Evolutionary conservation across 2,329 filamentous ascomycete species (phyloP).

Genomic region (Epichloe baconii): DNA sequence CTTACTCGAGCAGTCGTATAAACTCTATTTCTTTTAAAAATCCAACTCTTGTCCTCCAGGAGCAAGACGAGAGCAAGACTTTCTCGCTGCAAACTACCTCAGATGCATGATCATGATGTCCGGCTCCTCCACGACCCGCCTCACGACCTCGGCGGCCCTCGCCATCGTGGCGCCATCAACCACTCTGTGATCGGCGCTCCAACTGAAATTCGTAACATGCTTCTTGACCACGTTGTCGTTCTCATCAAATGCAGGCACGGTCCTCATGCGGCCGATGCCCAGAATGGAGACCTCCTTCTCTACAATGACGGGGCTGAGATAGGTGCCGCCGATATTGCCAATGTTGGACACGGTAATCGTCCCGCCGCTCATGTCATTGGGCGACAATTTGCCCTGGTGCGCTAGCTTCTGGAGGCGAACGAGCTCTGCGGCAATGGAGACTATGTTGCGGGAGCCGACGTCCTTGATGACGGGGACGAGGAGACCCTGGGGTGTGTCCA

Average conservation of each 20-base stretch:
- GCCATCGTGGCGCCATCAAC: slow-evolving; percentile 94
- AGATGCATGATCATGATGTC: slow-evolving; percentile 78
- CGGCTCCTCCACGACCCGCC: slow-evolving; percentile 67
- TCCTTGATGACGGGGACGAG: slow-evolving; percentile 86
- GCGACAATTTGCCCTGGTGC: slow-evolving; percentile 57
- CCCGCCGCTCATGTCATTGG: slow-evolving; percentile 66
- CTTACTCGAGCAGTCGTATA: too few relatives aligned
- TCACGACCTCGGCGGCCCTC: slow-evolving; percentile 71
- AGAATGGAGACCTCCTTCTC: slow-evolving; percentile 85
- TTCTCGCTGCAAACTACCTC: slow-evolving; percentile 32
- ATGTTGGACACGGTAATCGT: slow-evolving; percentile 97
- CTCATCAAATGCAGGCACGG: slow-evolving; percentile 65
- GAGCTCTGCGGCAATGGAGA: slow-evolving; percentile 67
- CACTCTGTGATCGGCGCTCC: slow-evolving; percentile 90
- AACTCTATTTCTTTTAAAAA: too few relatives aligned
- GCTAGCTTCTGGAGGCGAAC: slow-evolving; percentile 60
- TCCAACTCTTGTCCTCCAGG: too few relatives aligned
- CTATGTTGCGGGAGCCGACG: slow-evolving; percentile 63
- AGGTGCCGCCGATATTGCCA: slow-evolving; percentile 85
- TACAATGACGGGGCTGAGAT: slow-evolving; percentile 82
- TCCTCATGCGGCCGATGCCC: slow-evolving; percentile 69
- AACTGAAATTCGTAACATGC: slow-evolving; percentile 82
- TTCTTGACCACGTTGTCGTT: slow-evolving; percentile 51
- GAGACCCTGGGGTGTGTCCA: slow-evolving; percentile 82
- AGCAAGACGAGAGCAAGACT: background rate